These are phyloP conservation scores for Trametes punicea DNA, from an alignment of 768 basidiomycete genomes.

Conservation along the genomic window DNA sequence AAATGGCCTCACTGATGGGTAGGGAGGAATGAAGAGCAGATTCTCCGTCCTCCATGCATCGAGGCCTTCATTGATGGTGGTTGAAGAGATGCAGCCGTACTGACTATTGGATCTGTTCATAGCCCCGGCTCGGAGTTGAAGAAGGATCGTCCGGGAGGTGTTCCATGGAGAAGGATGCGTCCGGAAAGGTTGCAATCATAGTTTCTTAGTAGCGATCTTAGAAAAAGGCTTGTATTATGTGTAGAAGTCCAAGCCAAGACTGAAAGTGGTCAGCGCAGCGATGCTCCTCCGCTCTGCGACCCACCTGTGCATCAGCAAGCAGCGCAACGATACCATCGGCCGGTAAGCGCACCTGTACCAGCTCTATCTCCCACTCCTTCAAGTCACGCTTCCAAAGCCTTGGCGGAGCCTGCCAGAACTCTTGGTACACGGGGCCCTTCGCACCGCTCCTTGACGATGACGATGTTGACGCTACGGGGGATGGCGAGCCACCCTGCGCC, in stretches of 20 bases:
- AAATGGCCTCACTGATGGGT: too few relatives aligned
- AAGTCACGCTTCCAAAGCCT: constrained; percentile 25
- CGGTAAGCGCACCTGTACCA: constrained; percentile 23
- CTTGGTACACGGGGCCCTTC: constrained; percentile 22
- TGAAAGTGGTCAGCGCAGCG: constrained; percentile 4
- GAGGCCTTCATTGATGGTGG: too few relatives aligned
- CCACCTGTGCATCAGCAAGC: background rate
- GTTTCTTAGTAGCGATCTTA: too few relatives aligned
- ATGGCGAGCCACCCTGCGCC: background rate
- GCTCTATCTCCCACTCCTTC: constrained; percentile 30
- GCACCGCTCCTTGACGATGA: constrained; percentile 6
- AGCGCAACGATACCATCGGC: too few relatives aligned
- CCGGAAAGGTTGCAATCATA: too few relatives aligned
- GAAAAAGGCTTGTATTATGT: background rate
- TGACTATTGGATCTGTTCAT: too few relatives aligned
- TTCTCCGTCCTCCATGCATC: too few relatives aligned
- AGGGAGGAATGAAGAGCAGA: too few relatives aligned
- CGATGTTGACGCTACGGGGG: background rate
- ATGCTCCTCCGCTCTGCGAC: constrained; percentile 15
- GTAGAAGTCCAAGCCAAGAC: background rate
- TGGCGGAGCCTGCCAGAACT: constrained; percentile 32
- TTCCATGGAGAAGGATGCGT: too few relatives aligned
- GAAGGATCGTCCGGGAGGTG: too few relatives aligned
- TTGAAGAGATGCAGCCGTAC: too few relatives aligned
- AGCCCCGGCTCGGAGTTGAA: too few relatives aligned